These are phyloP conservation scores for Neurospora sp. DNA, from an alignment of 495 filamentous ascomycete species.

Conservation along the genomic window DNA sequence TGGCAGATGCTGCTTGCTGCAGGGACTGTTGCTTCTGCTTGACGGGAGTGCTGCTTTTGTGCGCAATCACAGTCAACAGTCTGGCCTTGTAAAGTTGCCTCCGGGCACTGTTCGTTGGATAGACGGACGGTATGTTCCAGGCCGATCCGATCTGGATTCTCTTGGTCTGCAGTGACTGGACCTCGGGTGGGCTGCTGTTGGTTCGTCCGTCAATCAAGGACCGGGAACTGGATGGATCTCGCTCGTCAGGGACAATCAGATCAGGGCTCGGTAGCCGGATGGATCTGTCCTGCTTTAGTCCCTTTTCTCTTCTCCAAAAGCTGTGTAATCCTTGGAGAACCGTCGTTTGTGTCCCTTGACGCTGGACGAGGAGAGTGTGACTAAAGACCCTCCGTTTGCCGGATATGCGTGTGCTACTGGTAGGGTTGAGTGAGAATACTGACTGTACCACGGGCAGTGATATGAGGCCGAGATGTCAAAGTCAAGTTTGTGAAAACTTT, in stretches of 20 bases:
- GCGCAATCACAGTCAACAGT: background rate
- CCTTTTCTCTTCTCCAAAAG: background rate
- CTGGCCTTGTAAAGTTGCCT: background rate
- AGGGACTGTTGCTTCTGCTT: constrained; percentile 1
- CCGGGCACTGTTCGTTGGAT: background rate
- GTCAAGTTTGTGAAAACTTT: background rate
- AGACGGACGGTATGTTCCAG: background rate
- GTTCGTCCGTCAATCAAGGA: background rate
- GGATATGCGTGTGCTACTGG: background rate
- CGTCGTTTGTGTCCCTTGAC: background rate
- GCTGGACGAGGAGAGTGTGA: background rate
- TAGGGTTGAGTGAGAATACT: background rate
- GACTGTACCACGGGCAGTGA: background rate
- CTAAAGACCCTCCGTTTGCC: background rate
- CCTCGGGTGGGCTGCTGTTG: background rate
- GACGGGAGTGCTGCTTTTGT: background rate
- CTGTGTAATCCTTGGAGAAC: background rate
- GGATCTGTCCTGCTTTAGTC: background rate
- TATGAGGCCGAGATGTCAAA: background rate
- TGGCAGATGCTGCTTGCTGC: background rate
- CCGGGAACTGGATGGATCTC: background rate
- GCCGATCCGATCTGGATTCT: background rate
- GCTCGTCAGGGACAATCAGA: background rate
- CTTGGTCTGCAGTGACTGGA: background rate
- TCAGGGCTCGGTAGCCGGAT: background rate